Conservation (phyloP, 2,329 filamentous ascomycete genomes). For the Madurella mycetomatis region DNA sequence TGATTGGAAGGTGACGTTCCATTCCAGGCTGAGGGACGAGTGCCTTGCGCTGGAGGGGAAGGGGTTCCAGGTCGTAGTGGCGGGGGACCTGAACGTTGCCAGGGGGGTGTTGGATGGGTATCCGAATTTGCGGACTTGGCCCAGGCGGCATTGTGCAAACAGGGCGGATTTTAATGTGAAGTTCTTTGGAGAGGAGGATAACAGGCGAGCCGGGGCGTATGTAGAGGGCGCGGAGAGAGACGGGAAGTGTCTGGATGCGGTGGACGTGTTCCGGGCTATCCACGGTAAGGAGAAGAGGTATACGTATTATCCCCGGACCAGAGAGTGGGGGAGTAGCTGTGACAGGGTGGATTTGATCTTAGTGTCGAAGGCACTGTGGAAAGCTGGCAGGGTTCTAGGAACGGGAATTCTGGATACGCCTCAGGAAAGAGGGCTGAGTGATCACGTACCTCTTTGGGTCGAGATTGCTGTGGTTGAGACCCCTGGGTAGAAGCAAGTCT, state of each 20-base stretch:
- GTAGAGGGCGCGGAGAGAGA: conserved; percentile 15
- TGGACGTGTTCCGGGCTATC: conserved; percentile 47
- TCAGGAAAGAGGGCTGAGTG: conserved; percentile 46
- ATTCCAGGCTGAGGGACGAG: conserved; percentile 42
- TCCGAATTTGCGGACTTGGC: conserved; percentile 42
- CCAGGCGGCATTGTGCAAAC: conserved; percentile 45
- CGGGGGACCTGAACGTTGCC: conserved; percentile 51
- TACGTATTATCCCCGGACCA: conserved; percentile 44
- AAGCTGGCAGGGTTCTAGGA: conserved; percentile 21
- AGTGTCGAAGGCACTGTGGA: conserved; percentile 35
- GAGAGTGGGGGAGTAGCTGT: conserved; percentile 45
- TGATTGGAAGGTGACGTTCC: conserved; percentile 47
- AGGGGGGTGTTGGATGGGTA: conserved; percentile 33
- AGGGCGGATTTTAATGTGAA: conserved; percentile 46
- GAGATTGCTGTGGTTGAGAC: conserved; percentile 17
- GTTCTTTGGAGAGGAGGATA: conserved; percentile 36
- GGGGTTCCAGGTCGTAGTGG: conserved; percentile 43
- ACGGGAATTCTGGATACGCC: conserved; percentile 35
- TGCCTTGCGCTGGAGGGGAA: conserved; percentile 36
- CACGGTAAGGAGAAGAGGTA: conserved; percentile 40
- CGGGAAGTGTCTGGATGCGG: conserved; percentile 29
- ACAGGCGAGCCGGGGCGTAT: conserved; percentile 16
- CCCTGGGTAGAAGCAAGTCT: not conserved
- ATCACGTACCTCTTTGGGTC: conserved; percentile 50
- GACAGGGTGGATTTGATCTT: conserved; percentile 52